phyloP scores from a whole-genome alignment of 1,139 yeast species.

The Yamadazyma spencermartinsiae region DNA sequence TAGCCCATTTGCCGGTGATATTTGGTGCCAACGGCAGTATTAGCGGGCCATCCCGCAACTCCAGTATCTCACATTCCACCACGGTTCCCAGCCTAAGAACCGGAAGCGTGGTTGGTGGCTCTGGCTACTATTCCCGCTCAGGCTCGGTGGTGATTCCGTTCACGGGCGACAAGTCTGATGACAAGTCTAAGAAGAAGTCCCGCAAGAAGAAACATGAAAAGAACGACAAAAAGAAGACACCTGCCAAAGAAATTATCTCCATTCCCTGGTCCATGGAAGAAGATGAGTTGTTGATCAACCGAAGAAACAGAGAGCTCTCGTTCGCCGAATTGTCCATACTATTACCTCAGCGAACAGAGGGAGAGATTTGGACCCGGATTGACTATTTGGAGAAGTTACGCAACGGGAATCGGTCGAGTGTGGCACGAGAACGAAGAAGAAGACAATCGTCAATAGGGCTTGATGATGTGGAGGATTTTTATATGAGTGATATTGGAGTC shows the following conservation, averaged over 20 bases:
- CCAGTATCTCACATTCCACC: slow-evolving; percentile 40
- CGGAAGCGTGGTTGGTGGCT: slow-evolving; percentile 38
- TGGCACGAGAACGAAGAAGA: slow-evolving; percentile 34
- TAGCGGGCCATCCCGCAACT: slow-evolving; percentile 43
- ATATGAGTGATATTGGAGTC: slow-evolving; percentile 40
- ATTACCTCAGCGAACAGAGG: slow-evolving; percentile 70
- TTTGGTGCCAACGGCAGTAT: slow-evolving; percentile 46
- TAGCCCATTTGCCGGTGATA: slow-evolving; percentile 47
- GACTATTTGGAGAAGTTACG: slow-evolving; percentile 51
- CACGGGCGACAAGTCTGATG: slow-evolving; percentile 33
- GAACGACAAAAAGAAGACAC: slow-evolving; percentile 11
- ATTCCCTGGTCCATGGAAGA: slow-evolving; percentile 67
- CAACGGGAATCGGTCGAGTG: slow-evolving; percentile 41
- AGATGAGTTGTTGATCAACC: slow-evolving; percentile 62
- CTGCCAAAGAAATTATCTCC: slow-evolving; percentile 27
- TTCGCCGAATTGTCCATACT: slow-evolving; percentile 74
- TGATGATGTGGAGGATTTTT: slow-evolving; percentile 50
- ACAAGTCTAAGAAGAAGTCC: slow-evolving; percentile 27
- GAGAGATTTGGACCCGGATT: slow-evolving; percentile 69
- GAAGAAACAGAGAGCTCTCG: slow-evolving; percentile 60
- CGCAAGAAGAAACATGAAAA: slow-evolving; percentile 14
- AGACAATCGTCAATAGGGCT: slow-evolving; percentile 45
- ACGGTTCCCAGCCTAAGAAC: slow-evolving; percentile 44
- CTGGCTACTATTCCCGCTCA: slow-evolving; percentile 43
- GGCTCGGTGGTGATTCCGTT: slow-evolving; percentile 49